Conservation (phyloP, 2,329 filamentous ascomycete species). For the Penicillium sp. region DNA sequence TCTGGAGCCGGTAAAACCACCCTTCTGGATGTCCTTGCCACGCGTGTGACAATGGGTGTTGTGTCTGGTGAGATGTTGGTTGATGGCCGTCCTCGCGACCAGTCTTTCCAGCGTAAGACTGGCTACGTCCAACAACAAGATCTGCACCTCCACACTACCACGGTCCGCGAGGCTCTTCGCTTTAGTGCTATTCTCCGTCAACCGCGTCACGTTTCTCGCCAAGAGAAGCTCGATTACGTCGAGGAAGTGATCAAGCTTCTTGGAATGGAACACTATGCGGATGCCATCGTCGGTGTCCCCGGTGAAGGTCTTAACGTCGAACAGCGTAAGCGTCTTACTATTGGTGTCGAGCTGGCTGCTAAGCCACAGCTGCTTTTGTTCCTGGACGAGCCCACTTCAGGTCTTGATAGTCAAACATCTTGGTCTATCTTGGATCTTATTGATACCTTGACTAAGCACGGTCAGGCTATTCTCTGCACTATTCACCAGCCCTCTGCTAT, state of each 20-base stretch:
- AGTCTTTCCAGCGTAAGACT: conserved; percentile 81
- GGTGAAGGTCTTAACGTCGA: conserved; percentile 64
- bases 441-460: conserved; percentile 78
- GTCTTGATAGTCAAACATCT: conserved; percentile 84
- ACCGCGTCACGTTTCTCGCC: conserved; percentile 59
- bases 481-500: conserved; percentile 96
- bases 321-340: conserved; percentile 69
- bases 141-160: conserved; percentile 73
- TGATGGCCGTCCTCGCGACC: conserved; percentile 63
- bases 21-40: conserved; percentile 74
- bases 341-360: conserved; percentile 89
- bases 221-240: conserved; percentile 78
- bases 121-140: conserved; percentile 91
- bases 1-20: conserved; percentile 93
- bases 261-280: conserved; percentile 82
- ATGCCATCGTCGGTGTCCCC: conserved; percentile 81
- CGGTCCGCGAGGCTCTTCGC: conserved; percentile 76
- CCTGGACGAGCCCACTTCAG: conserved; percentile 89
- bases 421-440: conserved; percentile 85
- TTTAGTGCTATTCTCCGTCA: conserved; percentile 83
- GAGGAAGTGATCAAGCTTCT: conserved; percentile 83
- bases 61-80: conserved; percentile 82
- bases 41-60: conserved; percentile 78
- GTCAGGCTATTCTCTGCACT: conserved; percentile 90
- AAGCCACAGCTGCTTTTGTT: conserved; percentile 85